Evolutionary conservation across 2,329 filamentous ascomycete species (phyloP).

Genomic region (Pleurostoma richardsiae): DNA sequence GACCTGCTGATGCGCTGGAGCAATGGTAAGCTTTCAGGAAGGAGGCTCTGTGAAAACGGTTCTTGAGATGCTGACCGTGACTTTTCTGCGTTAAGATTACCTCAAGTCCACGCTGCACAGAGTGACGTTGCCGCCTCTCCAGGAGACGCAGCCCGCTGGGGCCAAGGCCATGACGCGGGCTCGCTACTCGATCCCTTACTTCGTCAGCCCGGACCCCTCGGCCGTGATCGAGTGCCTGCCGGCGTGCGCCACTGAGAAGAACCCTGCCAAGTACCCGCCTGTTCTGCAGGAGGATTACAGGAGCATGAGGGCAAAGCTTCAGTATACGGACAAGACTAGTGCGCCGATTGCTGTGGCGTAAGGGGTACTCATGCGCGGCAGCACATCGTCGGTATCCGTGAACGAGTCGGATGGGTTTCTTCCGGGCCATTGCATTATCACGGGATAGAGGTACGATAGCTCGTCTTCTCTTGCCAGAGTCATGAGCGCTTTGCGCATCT

Average conservation of each 20-base stretch:
- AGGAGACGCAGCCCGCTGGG: slow-evolving; percentile 28
- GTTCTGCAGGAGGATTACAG: slow-evolving; percentile 9
- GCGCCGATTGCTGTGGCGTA: slow-evolving; percentile 1
- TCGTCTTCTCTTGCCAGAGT: too few relatives aligned
- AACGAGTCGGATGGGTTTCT: too few relatives aligned
- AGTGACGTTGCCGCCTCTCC: slow-evolving; percentile 4
- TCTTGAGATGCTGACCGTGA: too few relatives aligned
- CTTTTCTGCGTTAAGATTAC: slow-evolving; percentile 1
- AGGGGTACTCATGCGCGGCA: too few relatives aligned
- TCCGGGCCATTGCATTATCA: too few relatives aligned
- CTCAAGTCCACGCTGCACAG: slow-evolving; percentile 10
- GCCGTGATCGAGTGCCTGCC: slow-evolving; percentile 45
- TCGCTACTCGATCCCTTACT: slow-evolving; percentile 55
- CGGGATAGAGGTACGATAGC: too few relatives aligned
- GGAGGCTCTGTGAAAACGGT: too few relatives aligned
- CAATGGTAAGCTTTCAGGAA: slow-evolving; percentile 5
- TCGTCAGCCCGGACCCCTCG: slow-evolving; percentile 43
- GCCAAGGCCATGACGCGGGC: slow-evolving; percentile 14
- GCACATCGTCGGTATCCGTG: too few relatives aligned
- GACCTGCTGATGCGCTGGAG: slow-evolving; percentile 10
- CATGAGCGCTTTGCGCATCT: too few relatives aligned
- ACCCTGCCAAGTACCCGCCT: slow-evolving; percentile 42
- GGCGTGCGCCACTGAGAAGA: slow-evolving; percentile 31
- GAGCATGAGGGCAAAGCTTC: slow-evolving; percentile 7
- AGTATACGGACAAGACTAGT: slow-evolving; percentile 6